Percentiles rank a stretch among this genome's conserved stretches.
Evolutionary conservation across 2,329 filamentous ascomycete genomes (phyloP).

Genomic region (Nothomitra cinnamomea): DNA sequence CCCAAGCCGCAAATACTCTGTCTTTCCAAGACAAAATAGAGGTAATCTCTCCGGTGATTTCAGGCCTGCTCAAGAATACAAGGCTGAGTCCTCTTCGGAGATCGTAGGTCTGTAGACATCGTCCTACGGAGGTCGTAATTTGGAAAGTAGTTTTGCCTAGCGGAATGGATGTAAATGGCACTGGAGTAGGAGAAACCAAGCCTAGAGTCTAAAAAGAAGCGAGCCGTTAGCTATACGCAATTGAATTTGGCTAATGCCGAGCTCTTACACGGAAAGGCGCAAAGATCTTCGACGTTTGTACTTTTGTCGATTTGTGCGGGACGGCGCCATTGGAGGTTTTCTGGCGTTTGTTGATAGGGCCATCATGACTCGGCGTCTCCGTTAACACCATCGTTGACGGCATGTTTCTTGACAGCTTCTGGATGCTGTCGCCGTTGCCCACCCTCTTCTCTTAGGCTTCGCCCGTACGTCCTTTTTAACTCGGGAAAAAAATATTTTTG

Average conservation of each 20-base stretch:
- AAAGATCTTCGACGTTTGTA: slow-evolving; percentile 41
- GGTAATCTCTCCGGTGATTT: slow-evolving; percentile 73
- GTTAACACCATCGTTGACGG: not conserved
- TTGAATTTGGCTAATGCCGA: not conserved
- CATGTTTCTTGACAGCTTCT: not conserved
- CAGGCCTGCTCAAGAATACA: slow-evolving; percentile 81
- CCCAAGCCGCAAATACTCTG: slow-evolving; percentile 79
- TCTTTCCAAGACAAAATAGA: slow-evolving; percentile 80
- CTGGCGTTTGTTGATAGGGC: not conserved
- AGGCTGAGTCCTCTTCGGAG: slow-evolving; percentile 77
- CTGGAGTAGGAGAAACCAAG: slow-evolving; percentile 73
- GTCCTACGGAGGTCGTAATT: slow-evolving; percentile 86
- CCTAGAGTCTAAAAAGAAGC: slow-evolving; percentile 57
- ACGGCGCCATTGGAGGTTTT: not conserved
- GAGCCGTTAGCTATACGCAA: not conserved
- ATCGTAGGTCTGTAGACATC: slow-evolving; percentile 89
- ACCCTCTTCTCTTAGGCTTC: too few species aligned
- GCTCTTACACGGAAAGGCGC: slow-evolving; percentile 73
- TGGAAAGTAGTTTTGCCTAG: slow-evolving; percentile 92
- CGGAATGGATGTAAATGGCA: slow-evolving; percentile 79
- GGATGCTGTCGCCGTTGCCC: not conserved
- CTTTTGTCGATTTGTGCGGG: not conserved
- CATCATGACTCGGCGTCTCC: not conserved
- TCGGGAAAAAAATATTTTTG: not conserved
- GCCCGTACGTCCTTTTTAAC: not conserved